phyloP scores from a whole-genome alignment of 768 basidiomycete species.

The Austroboletus festivus region DNA sequence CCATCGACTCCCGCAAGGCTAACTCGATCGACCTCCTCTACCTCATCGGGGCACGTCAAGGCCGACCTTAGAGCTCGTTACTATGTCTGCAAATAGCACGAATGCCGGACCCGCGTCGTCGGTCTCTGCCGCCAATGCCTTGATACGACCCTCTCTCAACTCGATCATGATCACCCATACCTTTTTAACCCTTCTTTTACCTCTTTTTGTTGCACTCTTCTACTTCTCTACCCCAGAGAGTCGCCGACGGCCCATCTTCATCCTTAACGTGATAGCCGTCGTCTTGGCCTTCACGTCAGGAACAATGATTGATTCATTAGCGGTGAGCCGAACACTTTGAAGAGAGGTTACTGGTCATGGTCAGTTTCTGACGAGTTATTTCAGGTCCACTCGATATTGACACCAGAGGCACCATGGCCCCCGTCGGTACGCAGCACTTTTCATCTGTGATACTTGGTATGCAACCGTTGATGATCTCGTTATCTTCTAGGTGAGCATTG shows the following conservation, averaged over 20 bases:
- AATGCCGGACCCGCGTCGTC: conserved; percentile 1
- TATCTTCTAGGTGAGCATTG: conserved; percentile 18
- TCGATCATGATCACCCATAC: conserved; percentile 30
- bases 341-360: no score
- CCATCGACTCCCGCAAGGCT: no score
- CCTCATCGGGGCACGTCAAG: not conserved
- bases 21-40: no score
- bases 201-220: conserved; percentile 30
- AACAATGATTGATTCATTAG: conserved; percentile 17
- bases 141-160: conserved; percentile 21
- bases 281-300: conserved; percentile 22
- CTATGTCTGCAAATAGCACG: conserved; percentile 16
- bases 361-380: not conserved
- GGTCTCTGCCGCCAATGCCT: not conserved
- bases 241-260: conserved; percentile 27
- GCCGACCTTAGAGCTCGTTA: not conserved
- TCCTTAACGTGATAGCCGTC: conserved; percentile 26
- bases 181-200: conserved; percentile 29
- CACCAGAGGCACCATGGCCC: conserved; percentile 21
- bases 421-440: conserved; percentile 10
- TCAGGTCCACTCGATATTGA: conserved; percentile 30
- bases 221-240: conserved; percentile 28
- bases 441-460: not conserved
- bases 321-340: conserved; percentile 14
- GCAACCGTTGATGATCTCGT: no score